Evolutionary conservation across 2,329 filamentous ascomycete species (phyloP).

Genomic region (Botrytis cinerea): DNA sequence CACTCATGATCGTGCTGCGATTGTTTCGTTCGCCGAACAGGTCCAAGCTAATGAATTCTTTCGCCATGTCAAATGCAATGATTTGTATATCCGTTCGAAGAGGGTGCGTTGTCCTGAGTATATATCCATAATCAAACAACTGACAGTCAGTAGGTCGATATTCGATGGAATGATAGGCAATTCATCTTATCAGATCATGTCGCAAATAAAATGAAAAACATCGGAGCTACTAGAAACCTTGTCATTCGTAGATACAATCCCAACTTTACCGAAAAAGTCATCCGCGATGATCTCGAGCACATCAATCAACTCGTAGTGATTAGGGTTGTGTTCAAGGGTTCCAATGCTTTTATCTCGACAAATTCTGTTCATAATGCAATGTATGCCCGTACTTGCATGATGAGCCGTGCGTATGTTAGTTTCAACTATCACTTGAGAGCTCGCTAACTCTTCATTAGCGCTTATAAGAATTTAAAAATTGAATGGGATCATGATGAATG

Average conservation of each 20-base stretch:
- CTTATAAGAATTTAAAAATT: conserved; percentile 71
- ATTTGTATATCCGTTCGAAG: conserved; percentile 69
- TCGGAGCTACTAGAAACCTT: conserved; percentile 73
- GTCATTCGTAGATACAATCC: conserved; percentile 62
- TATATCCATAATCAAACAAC: not conserved
- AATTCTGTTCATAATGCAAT: conserved; percentile 77
- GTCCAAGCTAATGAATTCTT: conserved; percentile 65
- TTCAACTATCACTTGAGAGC: conserved; percentile 28
- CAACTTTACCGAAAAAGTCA: conserved; percentile 60
- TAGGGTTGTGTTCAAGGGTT: conserved; percentile 58
- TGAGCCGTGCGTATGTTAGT: conserved; percentile 48
- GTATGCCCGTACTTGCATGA: conserved; percentile 77
- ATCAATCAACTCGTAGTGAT: conserved; percentile 78
- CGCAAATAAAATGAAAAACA: conserved; percentile 59
- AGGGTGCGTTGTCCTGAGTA: conserved; percentile 52
- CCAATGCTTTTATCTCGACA: conserved; percentile 68
- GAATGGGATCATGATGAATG: conserved; percentile 76
- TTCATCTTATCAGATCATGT: conserved; percentile 66
- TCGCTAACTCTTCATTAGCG: conserved; percentile 45
- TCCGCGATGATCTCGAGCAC: conserved; percentile 76
- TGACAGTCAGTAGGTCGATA: conserved; percentile 55
- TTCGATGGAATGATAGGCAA: conserved; percentile 71
- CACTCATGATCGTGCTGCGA: conserved; percentile 58
- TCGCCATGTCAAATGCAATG: conserved; percentile 62
- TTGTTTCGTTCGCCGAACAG: conserved; percentile 69